Base-by-base conservation (phyloP, 805 yeast genomes). In the Sungouiozyma ichnusensis region DNA sequence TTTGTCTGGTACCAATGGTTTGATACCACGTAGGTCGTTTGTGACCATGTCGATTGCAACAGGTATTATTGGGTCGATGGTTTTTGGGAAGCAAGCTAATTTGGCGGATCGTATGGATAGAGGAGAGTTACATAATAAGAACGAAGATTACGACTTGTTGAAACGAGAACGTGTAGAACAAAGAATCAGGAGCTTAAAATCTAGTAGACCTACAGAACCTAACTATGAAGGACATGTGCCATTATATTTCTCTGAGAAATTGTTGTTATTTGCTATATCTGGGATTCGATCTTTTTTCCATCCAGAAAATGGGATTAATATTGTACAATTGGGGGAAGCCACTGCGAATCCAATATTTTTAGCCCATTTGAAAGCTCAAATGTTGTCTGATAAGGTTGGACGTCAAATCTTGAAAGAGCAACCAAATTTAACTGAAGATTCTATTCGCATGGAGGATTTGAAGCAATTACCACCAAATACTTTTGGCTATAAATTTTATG, bases 291-390 rank as follows among this genome's bases (percentile, higher is more conserved):
- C 96, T 0, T 78, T 68, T 53, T 67, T 74, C 39, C 87, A 82
- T 53, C 94, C 92, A 4, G 86, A 81, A 52, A 64, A 79, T 43
- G 85, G 85, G 44, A 77, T 76, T 45, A 78, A 80, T 53, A 81
- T 84, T 44, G 87, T 81, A 17, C 87, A 84, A 33, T 67, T 84
- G 50, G 98, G 98, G 1, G 98, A 92, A 58, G 78, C 90, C 14
- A 82, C 96, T 0, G 95, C 95, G 6, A 68, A 82, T 34, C 78
- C 81, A 8, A 72, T 70, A 24, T 76, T 87, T 29, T 69, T 94
- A 41, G 69, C 68, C 16, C 63, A 69, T 14, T 62, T 92, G 44
- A 77, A 85, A 50, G 67, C 68, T 20, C 75, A 75, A 46, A 90
- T 92, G 97, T 71, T 92, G 15, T 55, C 71, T 34, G 87, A 85